These are phyloP conservation scores for Candida ascalaphidarum DNA, from an alignment of 805 yeast species.

Conservation along the genomic window DNA sequence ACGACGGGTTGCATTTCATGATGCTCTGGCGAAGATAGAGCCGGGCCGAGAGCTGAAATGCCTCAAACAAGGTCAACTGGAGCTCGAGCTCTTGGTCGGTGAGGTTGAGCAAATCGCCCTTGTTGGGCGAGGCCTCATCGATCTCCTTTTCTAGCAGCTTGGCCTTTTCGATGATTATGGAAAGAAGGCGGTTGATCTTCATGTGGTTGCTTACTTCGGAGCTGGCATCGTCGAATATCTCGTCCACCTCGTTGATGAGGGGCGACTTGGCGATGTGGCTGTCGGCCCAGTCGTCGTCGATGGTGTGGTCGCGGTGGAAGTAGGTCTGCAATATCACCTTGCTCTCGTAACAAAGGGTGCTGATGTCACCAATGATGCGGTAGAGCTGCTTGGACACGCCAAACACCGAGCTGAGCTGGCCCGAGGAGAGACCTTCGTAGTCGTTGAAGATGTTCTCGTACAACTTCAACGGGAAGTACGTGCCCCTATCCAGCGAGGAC, in stretches of 20 bases:
- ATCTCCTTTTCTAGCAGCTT: conserved; percentile 40
- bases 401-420: conserved; percentile 57
- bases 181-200: conserved; percentile 11
- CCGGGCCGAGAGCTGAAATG: conserved; percentile 61
- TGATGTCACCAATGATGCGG: conserved; percentile 59
- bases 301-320: conserved; percentile 1
- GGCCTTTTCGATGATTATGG: conserved; percentile 20
- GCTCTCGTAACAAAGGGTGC: conserved; percentile 47
- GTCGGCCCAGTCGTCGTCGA: conserved; percentile 2
- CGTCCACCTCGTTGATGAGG: conserved; percentile 1
- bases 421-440: conserved; percentile 21
- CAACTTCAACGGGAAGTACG: conserved; percentile 55
- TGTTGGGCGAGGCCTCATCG: conserved; percentile 44
- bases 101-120: conserved; percentile 31
- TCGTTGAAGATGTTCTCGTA: conserved; percentile 46
- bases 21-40: conserved; percentile 63
- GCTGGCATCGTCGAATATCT: conserved; percentile 8
- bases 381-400: conserved; percentile 69
- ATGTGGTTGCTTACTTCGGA: conserved; percentile 18
- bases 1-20: conserved; percentile 48
- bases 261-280: conserved; percentile 8
- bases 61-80: conserved; percentile 64
- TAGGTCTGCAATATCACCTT: conserved; percentile 18
- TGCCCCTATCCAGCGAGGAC: conserved; percentile 49
- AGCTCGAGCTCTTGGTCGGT: conserved; percentile 46